Conservation (phyloP, 305 asterid species). For the Solanum hybrid region DNA sequence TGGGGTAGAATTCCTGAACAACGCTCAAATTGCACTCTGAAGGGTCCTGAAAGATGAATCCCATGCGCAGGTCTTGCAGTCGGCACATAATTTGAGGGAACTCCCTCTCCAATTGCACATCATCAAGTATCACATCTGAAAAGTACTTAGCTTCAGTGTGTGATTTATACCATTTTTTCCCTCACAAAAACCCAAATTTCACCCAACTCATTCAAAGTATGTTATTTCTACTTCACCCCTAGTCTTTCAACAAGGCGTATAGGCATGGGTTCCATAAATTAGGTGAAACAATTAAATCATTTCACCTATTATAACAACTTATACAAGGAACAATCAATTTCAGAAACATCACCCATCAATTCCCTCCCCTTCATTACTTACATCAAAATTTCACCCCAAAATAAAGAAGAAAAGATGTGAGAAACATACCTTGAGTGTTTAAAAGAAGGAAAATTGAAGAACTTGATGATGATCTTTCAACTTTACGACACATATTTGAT, state of each 20-base stretch:
- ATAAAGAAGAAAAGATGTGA: neutral
- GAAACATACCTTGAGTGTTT: neutral
- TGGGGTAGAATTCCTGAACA: no score
- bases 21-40: no score
- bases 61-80: no score
- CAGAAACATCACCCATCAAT: neutral
- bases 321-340: neutral
- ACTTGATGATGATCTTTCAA: neutral
- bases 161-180: no score
- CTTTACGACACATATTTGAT: fast-evolving
- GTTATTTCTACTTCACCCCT: neutral
- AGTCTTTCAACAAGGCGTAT: neutral
- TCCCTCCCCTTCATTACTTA: neutral
- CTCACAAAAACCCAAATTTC: neutral
- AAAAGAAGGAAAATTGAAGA: neutral
- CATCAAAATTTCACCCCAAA: neutral
- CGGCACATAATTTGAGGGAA: no score
- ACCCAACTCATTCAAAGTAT: neutral
- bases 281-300: neutral
- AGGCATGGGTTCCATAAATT: neutral
- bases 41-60: no score
- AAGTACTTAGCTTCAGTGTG: neutral
- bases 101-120: no score
- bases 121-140: no score
- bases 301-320: neutral